These are phyloP conservation scores for Luzula sylvatica DNA, from an alignment of 176 grass and related monocot species.

Conservation along the genomic window DNA sequence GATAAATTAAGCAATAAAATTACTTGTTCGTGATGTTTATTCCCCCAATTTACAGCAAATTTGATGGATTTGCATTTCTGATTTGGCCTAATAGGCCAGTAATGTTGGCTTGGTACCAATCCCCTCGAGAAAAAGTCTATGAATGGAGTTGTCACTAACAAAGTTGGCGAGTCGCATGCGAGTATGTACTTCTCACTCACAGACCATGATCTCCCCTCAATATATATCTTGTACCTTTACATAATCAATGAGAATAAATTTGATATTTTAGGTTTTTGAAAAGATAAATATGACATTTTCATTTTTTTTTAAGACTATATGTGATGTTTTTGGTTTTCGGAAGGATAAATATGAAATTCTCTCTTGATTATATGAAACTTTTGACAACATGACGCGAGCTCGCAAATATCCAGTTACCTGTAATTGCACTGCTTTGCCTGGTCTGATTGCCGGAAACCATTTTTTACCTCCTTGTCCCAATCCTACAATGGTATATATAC, in stretches of 20 bases:
- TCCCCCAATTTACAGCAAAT: slow-evolving; percentile 64
- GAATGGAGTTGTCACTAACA: slow-evolving; percentile 36
- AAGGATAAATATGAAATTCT: too few relatives aligned
- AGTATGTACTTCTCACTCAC: slow-evolving; percentile 81
- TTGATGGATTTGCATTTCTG: slow-evolving; percentile 50
- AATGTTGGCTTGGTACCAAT: slow-evolving; percentile 44
- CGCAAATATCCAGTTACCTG: slow-evolving; percentile 9
- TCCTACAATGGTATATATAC: slow-evolving; percentile 25
- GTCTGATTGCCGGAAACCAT: slow-evolving; percentile 56
- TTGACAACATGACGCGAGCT: neutral
- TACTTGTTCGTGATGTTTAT: slow-evolving; percentile 43
- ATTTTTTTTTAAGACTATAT: too few relatives aligned
- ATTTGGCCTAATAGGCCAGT: slow-evolving; percentile 47
- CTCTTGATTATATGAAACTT: neutral
- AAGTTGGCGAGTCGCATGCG: slow-evolving; percentile 48
- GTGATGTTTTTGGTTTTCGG: too few relatives aligned
- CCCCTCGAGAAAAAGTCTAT: slow-evolving; percentile 63
- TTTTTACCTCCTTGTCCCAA: slow-evolving; percentile 40
- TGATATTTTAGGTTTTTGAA: too few relatives aligned
- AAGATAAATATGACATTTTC: too few relatives aligned
- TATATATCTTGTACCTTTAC: slow-evolving; percentile 63
- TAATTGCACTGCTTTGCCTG: slow-evolving; percentile 61
- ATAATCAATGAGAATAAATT: neutral
- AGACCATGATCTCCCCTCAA: slow-evolving; percentile 62
- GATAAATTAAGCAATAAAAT: neutral